Conservation (phyloP, 2,329 filamentous ascomycete species). For the Simplicillium sp. region DNA sequence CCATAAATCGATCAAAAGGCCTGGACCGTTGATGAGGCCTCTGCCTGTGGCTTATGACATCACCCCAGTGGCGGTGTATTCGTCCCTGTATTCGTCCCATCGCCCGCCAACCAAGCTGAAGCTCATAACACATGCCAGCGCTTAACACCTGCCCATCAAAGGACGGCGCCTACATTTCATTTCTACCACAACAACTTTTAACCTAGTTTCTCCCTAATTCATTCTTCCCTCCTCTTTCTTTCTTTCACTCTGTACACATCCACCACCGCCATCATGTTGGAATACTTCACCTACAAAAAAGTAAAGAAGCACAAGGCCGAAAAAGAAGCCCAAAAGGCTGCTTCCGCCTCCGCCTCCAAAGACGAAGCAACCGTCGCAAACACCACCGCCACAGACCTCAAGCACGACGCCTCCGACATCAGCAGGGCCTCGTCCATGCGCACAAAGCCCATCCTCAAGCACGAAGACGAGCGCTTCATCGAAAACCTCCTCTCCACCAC, state of each 20-base stretch:
- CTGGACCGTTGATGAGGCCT: conserved; percentile 1
- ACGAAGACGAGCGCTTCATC: conserved; percentile 16
- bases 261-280: conserved; percentile 38
- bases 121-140: neutral
- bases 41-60: conserved; percentile 5
- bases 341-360: conserved; percentile 13
- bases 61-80: conserved; percentile 1
- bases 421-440: neutral
- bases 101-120: conserved; percentile 2
- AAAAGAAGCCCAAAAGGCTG: conserved; percentile 26
- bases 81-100: no score
- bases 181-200: neutral
- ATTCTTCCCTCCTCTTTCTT: no score
- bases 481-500: conserved; percentile 30
- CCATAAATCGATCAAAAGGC: neutral
- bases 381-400: conserved; percentile 15
- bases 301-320: conserved; percentile 49
- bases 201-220: no score
- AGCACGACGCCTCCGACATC: conserved; percentile 5
- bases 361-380: conserved; percentile 36
- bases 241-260: neutral
- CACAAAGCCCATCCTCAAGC: conserved; percentile 2
- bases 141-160: neutral
- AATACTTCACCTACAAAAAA: conserved; percentile 55
- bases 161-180: no score